Base-by-base conservation (phyloP, 1,284 basidiomycete genomes). In the Ustilago shanxiensis region DNA sequence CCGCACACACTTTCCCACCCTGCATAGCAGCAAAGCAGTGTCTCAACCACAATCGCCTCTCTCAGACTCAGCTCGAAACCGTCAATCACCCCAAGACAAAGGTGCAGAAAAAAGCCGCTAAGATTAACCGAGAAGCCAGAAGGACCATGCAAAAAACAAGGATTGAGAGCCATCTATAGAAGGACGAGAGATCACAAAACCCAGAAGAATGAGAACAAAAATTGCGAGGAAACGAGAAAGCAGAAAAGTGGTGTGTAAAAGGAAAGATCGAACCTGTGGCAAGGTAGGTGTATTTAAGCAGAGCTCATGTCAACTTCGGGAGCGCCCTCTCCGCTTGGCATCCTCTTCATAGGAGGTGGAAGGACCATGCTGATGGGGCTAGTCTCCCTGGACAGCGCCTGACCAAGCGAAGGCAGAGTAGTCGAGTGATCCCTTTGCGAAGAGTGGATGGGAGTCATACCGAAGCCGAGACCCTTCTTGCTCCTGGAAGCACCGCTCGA, bases 361-460 rank as follows among this genome's bases (percentile, higher is more conserved):
- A 77, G 64, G 10, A 72, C 66, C 70, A 77, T 77, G 60, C 60
- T 72, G 70, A 60, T 66, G 7, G 74, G 74, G 28, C 65, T 69
- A 6, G 66, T 68, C 31, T 77, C 74, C 45, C 74, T 29, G 22
- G 62, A 66, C 13, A 77, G 54, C 6, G 74, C 74, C 70, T 77
- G 74, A 18, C 66, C 74, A 10, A 77, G 61, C 18, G 66, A 54
- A 31, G 74, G 74, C 39, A 77, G 53, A 26, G 74, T 72, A 1
- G 70, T 63, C 13, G 62, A 57, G 29, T 67, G 54, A 24, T 76
- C 73, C 35, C 64, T 57, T 49, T 69, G 62, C 20, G 70, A 55
- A 20, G 70, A 69, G 66, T 77, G 74, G 18, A 77, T 77, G 7
- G 74, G 74, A 8, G 74, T 77, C 74, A 77, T 72, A n/a, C 74